Conservation (phyloP, 2,329 filamentous ascomycete genomes). For the Dactylonectria macrodidyma region DNA sequence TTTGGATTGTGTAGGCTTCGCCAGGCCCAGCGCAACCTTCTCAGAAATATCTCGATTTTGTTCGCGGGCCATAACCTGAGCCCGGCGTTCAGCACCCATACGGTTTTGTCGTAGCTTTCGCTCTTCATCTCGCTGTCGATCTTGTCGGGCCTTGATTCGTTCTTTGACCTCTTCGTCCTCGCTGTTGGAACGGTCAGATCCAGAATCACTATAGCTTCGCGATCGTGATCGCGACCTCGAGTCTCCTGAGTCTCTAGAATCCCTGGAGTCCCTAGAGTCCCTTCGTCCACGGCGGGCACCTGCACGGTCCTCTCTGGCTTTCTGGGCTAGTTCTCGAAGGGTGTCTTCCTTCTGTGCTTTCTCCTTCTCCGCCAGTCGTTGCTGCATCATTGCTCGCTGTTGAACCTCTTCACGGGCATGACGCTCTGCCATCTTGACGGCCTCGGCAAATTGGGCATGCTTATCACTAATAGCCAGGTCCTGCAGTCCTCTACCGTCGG, state of each 20-base stretch:
- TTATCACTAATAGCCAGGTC: conserved; percentile 99
- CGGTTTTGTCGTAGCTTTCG: conserved; percentile 92
- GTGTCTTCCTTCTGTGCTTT: conserved; percentile 95
- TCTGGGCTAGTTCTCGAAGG: conserved; percentile 87
- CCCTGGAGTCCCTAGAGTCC: conserved; percentile 50
- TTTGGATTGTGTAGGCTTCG: conserved; percentile 91
- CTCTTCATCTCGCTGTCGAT: conserved; percentile 86
- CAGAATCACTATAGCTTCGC: conserved; percentile 67
- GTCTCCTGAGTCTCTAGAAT: conserved; percentile 58
- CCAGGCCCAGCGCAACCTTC: conserved; percentile 93
- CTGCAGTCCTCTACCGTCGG: conserved; percentile 91
- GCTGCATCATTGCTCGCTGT: conserved; percentile 94
- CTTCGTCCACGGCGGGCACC: conserved; percentile 63
- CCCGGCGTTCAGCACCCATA: conserved; percentile 93
- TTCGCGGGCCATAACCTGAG: conserved; percentile 94
- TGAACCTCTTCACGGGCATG: conserved; percentile 97
- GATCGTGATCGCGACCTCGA: conserved; percentile 59
- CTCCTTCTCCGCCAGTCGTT: conserved; percentile 95
- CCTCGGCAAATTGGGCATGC: conserved; percentile 96
- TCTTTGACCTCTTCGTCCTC: conserved; percentile 82
- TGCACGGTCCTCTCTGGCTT: conserved; percentile 87
- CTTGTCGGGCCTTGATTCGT: conserved; percentile 82
- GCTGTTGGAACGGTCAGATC: conserved; percentile 64
- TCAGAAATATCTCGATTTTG: conserved; percentile 98
- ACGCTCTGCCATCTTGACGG: conserved; percentile 92